phyloP scores from a whole-genome alignment of 2,329 filamentous ascomycete species.

The Fusarium zealandicum region DNA sequence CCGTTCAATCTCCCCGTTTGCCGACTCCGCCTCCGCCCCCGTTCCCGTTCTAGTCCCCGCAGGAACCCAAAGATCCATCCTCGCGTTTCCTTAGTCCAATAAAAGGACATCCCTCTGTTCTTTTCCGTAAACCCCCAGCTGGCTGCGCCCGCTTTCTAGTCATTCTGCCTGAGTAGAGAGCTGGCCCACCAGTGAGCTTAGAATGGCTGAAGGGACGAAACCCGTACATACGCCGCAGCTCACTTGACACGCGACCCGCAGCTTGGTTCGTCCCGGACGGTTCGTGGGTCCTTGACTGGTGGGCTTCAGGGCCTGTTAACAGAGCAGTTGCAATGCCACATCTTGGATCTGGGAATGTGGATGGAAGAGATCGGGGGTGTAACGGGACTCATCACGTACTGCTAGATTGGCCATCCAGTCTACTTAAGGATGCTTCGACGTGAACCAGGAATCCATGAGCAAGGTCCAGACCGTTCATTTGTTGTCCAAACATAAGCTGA shows the following conservation, averaged over 20 bases:
- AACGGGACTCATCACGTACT: slow-evolving; percentile 17
- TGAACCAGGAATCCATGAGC: neutral
- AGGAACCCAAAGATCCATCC: slow-evolving; percentile 16
- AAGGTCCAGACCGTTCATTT: neutral
- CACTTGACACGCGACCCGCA: slow-evolving; percentile 42
- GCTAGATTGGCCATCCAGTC: slow-evolving; percentile 12
- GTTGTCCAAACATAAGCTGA: neutral
- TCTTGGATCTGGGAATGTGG: slow-evolving; percentile 30
- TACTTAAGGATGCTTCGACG: neutral
- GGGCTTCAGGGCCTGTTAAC: slow-evolving; percentile 32
- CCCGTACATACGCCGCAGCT: slow-evolving; percentile 44
- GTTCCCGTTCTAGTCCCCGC: neutral
- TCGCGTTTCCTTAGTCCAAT: slow-evolving; percentile 6
- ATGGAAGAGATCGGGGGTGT: slow-evolving; percentile 30
- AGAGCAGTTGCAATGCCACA: slow-evolving; percentile 38
- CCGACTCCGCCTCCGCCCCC: slow-evolving; percentile 17
- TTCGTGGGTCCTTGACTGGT: slow-evolving; percentile 28
- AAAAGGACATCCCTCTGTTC: neutral
- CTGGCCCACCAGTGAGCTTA: slow-evolving; percentile 30
- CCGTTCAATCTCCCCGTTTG: slow-evolving; percentile 18
- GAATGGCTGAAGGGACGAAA: slow-evolving; percentile 35
- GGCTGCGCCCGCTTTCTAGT: slow-evolving; percentile 8
- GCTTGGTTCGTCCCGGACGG: slow-evolving; percentile 32
- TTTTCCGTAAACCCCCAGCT: neutral
- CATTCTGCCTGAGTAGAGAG: slow-evolving; percentile 14